Evolutionary conservation across 495 filamentous ascomycete species (phyloP).

Genomic region (Talaromyces proteolyticus): DNA sequence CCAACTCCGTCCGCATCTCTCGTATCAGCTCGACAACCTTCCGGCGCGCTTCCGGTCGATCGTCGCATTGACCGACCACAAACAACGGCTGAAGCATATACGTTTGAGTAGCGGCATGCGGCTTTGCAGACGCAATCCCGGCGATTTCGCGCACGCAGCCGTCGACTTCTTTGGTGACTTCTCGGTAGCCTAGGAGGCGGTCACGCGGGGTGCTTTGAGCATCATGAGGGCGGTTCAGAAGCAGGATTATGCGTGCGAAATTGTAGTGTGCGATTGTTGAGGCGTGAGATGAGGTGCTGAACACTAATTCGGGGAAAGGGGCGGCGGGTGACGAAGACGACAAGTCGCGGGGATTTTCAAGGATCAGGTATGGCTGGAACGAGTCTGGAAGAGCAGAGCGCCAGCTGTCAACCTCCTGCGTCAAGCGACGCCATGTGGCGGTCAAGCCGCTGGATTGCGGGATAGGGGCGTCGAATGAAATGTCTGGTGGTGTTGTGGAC

Average conservation of each 20-base stretch:
- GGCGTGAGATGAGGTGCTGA: constrained; percentile 26
- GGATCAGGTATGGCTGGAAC: constrained; percentile 30
- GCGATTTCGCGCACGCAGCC: constrained; percentile 31
- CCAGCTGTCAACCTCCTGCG: constrained; percentile 34
- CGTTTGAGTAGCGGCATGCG: constrained; percentile 26
- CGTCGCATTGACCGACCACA: constrained; percentile 33
- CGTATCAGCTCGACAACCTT: constrained; percentile 30
- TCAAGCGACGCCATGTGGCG: constrained; percentile 32
- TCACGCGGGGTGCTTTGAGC: constrained; percentile 34
- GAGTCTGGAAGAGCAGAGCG: constrained; percentile 36
- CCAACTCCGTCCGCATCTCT: constrained; percentile 32
- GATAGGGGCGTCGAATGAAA: constrained; percentile 15
- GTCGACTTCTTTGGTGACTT: constrained; percentile 39
- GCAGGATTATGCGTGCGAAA: constrained; percentile 31
- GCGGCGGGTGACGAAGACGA: constrained; percentile 13
- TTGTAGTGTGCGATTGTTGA: constrained; percentile 36
- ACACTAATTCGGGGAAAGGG: constrained; percentile 35
- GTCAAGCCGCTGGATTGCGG: constrained; percentile 29
- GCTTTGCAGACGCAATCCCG: constrained; percentile 32
- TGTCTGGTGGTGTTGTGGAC: background rate
- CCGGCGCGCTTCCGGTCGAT: constrained; percentile 24
- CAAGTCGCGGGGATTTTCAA: constrained; percentile 29
- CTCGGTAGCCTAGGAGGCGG: constrained; percentile 32
- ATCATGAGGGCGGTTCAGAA: constrained; percentile 32
- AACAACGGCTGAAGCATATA: constrained; percentile 33